Conservation (phyloP, 2,329 filamentous ascomycete species). For the Aspergillus sp. region DNA sequence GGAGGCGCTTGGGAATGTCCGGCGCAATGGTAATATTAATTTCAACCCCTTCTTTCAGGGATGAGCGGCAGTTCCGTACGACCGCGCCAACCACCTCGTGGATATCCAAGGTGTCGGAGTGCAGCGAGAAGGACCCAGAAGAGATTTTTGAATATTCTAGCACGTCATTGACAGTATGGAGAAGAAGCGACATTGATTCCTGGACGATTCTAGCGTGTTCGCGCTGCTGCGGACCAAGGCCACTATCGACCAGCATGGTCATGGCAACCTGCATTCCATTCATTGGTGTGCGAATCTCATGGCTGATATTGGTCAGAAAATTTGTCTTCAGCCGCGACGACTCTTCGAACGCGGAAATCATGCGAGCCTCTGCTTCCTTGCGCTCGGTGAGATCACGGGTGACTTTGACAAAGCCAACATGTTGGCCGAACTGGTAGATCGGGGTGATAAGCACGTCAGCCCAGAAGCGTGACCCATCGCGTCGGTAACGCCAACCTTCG, state of each 20-base stretch:
- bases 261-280: slow-evolving; percentile 63
- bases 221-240: slow-evolving; percentile 57
- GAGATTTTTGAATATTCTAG: slow-evolving; percentile 65
- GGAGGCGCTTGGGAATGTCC: slow-evolving; percentile 51
- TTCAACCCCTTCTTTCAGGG: slow-evolving; percentile 48
- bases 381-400: slow-evolving; percentile 59
- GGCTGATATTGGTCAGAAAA: slow-evolving; percentile 64
- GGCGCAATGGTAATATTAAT: slow-evolving; percentile 48
- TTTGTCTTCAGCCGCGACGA: slow-evolving; percentile 62
- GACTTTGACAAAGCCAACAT: slow-evolving; percentile 60
- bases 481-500: slow-evolving; percentile 61
- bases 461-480: slow-evolving; percentile 61
- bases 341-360: slow-evolving; percentile 61
- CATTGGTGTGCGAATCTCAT: slow-evolving; percentile 66
- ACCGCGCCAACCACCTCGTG: slow-evolving; percentile 49
- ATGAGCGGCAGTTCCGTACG: slow-evolving; percentile 50
- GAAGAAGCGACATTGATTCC: slow-evolving; percentile 58
- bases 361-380: slow-evolving; percentile 53
- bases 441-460: slow-evolving; percentile 61
- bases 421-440: slow-evolving; percentile 52
- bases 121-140: slow-evolving; percentile 59
- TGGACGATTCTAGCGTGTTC: slow-evolving; percentile 60
- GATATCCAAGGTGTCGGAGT: slow-evolving; percentile 53
- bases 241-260: slow-evolving; percentile 57
- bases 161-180: slow-evolving; percentile 65